Conservation (phyloP, 2,329 filamentous ascomycete genomes). For the Pseudogymnoascus pannorum region DNA sequence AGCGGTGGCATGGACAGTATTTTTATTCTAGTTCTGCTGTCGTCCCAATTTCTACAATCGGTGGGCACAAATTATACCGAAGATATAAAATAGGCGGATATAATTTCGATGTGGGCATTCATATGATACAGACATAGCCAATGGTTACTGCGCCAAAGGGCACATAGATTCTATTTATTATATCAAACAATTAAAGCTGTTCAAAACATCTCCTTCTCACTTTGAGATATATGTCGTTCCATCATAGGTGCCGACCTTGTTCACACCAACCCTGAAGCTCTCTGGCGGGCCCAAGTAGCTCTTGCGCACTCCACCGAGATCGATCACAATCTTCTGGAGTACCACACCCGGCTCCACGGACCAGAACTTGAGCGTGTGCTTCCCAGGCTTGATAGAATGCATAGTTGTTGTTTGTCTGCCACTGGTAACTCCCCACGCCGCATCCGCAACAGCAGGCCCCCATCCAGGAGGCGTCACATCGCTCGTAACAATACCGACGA, state of each 20-base stretch:
- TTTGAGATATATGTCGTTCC: neutral
- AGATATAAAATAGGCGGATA: neutral
- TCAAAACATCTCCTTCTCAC: neutral
- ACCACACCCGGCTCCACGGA: conserved; percentile 31
- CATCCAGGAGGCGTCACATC: conserved; percentile 17
- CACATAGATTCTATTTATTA: neutral
- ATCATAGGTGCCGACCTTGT: neutral
- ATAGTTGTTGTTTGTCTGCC: conserved; percentile 19
- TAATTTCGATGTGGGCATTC: neutral
- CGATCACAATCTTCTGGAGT: conserved; percentile 34
- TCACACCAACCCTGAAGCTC: conserved; percentile 24
- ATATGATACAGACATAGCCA: neutral
- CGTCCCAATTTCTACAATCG: neutral
- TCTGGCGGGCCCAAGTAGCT: conserved; percentile 37
- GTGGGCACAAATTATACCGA: neutral
- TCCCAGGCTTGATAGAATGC: conserved; percentile 17
- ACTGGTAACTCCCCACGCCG: conserved; percentile 22
- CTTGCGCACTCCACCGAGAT: conserved; percentile 34
- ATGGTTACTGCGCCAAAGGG: neutral
- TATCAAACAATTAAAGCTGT: conserved; percentile 1
- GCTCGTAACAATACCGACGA: conserved; percentile 20
- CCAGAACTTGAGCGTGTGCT: conserved; percentile 32
- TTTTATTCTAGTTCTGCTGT: neutral
- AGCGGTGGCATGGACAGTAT: neutral
- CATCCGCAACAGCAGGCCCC: conserved; percentile 21